Base-by-base conservation (phyloP, 2,329 filamentous ascomycete genomes). In the Ploettnerulaceae sp. region DNA sequence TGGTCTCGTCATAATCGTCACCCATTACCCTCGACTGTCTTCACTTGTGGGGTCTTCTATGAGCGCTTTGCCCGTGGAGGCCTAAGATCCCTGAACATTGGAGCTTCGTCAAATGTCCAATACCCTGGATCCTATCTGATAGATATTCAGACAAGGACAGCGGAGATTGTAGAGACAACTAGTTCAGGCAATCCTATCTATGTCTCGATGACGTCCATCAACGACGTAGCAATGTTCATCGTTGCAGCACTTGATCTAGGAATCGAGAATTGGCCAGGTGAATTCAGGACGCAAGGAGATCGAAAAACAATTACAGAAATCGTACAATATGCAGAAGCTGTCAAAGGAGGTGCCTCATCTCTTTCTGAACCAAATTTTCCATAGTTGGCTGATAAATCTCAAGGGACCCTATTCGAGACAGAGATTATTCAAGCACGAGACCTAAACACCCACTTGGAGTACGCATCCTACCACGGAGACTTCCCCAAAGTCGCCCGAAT, bases 31-130 rank as follows among this genome's bases (percentile, higher is more conserved):
- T 86, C 76, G 51, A 88, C 84, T 0, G 71, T 81, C 20, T 89
- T 89, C 64, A 77, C 81, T 0, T 89, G 86, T 56, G 86, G 86
- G 15, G 66, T 89, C 22, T 79, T 89, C 54, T 89, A 88, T 70
- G 85, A 89, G 61, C 72, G 84, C 1, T 89, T 89, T 57, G 79
- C 78, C 15, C 81, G 80, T 0, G 79, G 77, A 3, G 86, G 86
- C 0, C 72, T 89, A 48, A 70, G 71, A 9, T 68, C 71, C 14
- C 72, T 79, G 44, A 69, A 73, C 25, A 80, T 89, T 36, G 83
- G 83, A 1, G 51, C 62, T 5, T 71, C 72, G n/a, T 74, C 72
- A 32, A 73, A 75, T 14, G 67, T 80, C 17, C 67, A 69, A 7
- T 50, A 55, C 25, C 75, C 82, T 53, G 82, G 83, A 4, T 76